Percentiles rank a stretch among this genome's conserved stretches.
Conservation (phyloP, 176 grass and related monocot genomes). For the Eragrostis curvula region DNA sequence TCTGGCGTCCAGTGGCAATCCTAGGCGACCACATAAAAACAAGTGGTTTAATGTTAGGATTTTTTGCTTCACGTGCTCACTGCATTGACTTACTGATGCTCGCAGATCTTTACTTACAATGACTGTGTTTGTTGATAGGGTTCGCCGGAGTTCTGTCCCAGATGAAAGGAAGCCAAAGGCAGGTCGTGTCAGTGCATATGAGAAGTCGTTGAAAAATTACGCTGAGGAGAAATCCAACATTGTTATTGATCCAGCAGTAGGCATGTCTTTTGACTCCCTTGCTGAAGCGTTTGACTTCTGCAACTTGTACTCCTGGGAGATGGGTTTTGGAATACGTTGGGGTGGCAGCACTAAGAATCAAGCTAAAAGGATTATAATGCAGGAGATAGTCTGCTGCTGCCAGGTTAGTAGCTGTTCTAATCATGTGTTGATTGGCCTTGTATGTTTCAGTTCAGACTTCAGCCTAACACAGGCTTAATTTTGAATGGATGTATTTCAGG, state of each 20-base stretch:
- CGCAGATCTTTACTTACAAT: background rate
- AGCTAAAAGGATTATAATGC: background rate
- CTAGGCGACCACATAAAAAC: too few species aligned
- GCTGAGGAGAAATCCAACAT: background rate
- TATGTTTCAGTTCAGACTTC: background rate
- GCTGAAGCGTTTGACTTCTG: slow-evolving; percentile 14
- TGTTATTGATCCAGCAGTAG: background rate
- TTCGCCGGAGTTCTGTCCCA: background rate
- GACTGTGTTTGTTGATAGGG: background rate
- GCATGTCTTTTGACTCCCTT: slow-evolving; percentile 1
- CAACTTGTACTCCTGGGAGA: slow-evolving; percentile 27
- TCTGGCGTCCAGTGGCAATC: too few species aligned
- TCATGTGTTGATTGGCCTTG: background rate
- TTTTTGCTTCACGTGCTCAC: background rate
- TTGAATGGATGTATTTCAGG: background rate
- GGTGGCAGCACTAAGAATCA: background rate
- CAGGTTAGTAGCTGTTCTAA: background rate
- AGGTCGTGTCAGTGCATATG: slow-evolving; percentile 1
- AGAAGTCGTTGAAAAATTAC: background rate
- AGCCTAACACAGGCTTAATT: background rate
- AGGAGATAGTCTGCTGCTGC: slow-evolving; percentile 20
- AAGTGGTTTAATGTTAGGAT: background rate
- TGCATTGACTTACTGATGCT: background rate
- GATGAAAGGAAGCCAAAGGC: background rate
- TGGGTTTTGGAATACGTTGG: slow-evolving; percentile 22